Evolutionary conservation across 2,329 filamentous ascomycete genomes (phyloP).

Genomic region (Hypoxylon sp.): DNA sequence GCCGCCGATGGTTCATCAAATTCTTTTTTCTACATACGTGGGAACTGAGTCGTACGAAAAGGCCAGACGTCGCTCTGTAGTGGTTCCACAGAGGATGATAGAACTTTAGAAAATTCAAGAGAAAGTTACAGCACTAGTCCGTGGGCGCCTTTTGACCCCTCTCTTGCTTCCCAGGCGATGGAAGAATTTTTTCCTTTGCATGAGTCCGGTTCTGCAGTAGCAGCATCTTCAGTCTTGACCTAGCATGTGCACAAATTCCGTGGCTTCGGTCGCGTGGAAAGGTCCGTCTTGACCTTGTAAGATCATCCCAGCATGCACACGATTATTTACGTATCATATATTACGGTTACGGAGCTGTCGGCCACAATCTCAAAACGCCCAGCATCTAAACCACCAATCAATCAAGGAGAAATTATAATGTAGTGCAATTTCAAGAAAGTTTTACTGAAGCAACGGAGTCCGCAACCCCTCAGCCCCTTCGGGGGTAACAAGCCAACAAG

Average conservation of each 20-base stretch:
- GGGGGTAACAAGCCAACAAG: neutral
- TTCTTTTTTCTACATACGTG: conserved; percentile 19
- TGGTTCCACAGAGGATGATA: conserved; percentile 38
- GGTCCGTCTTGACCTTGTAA: conserved; percentile 35
- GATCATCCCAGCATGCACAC: conserved; percentile 30
- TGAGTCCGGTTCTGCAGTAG: conserved; percentile 44
- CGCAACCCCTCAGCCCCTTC: neutral
- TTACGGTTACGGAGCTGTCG: conserved; percentile 16
- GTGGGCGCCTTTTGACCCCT: conserved; percentile 31
- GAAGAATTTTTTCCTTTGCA: conserved; percentile 41
- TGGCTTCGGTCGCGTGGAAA: conserved; percentile 42
- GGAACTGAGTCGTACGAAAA: conserved; percentile 27
- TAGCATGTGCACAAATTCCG: conserved; percentile 30
- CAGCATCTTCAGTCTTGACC: conserved; percentile 22
- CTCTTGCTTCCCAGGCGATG: conserved; percentile 34
- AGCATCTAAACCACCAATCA: conserved; percentile 7
- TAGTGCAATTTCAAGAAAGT: conserved; percentile 3
- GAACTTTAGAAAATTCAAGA: conserved; percentile 25
- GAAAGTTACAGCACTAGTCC: conserved; percentile 19
- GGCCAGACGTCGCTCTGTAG: conserved; percentile 31
- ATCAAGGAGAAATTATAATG: conserved; percentile 10
- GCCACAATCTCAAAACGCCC: conserved; percentile 10
- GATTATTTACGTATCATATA: conserved; percentile 24
- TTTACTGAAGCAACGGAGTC: conserved; percentile 16
- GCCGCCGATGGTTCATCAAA: conserved; percentile 30